phyloP scores from a whole-genome alignment of 2,329 filamentous ascomycete species.

The Aspergillus chevalieri region DNA sequence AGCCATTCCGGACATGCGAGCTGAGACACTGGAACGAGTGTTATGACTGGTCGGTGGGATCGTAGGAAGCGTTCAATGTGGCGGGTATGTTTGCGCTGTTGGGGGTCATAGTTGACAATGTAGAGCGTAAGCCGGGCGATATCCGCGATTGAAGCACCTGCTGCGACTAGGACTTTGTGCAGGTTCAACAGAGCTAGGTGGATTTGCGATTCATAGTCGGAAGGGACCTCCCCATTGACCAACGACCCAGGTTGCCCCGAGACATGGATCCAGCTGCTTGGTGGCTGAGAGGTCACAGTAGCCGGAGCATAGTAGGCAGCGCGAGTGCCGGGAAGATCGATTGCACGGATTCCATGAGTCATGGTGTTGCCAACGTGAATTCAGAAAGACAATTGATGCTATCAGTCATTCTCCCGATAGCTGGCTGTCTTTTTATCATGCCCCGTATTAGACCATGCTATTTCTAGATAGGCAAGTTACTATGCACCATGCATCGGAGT shows the following conservation, averaged over 20 bases:
- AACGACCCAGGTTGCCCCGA: slow-evolving; percentile 33
- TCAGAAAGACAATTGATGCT: too few relatives aligned
- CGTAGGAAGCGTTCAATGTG: slow-evolving; percentile 26
- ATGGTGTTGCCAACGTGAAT: too few relatives aligned
- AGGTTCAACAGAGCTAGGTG: slow-evolving; percentile 37
- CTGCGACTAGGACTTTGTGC: slow-evolving; percentile 29
- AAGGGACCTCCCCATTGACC: slow-evolving; percentile 26
- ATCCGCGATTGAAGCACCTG: slow-evolving; percentile 31
- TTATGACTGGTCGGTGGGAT: slow-evolving; percentile 38
- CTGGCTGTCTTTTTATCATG: too few relatives aligned
- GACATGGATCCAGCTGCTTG: slow-evolving; percentile 6
- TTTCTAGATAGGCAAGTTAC: too few relatives aligned
- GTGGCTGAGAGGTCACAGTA: slow-evolving; percentile 2
- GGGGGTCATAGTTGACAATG: slow-evolving; percentile 41
- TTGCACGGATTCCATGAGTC: background rate
- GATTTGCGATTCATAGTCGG: slow-evolving; percentile 39
- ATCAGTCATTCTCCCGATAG: too few relatives aligned
- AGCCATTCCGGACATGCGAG: slow-evolving; percentile 36
- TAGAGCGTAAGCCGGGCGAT: slow-evolving; percentile 40
- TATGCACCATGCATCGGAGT: too few relatives aligned
- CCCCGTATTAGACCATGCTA: too few relatives aligned
- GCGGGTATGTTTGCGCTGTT: slow-evolving; percentile 30
- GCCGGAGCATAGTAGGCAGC: slow-evolving; percentile 13
- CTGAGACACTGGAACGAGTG: slow-evolving; percentile 37
- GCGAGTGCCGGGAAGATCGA: slow-evolving; percentile 5